Conservation (phyloP, 164 flowering plant genomes). For the Litsea cubeba region DNA sequence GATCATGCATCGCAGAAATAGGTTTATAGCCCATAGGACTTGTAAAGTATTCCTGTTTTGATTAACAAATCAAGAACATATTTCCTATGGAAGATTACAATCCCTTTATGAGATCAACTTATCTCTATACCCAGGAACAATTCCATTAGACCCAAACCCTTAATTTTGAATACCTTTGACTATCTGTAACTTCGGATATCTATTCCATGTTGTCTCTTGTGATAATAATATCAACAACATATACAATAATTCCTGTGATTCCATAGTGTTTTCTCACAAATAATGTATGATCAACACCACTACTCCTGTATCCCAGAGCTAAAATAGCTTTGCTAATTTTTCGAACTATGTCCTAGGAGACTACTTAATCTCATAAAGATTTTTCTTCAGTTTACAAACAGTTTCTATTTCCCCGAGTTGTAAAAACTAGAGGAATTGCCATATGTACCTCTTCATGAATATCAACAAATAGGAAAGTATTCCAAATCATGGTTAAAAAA, state of each 20-base stretch:
- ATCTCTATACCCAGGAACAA: not conserved
- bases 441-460: not conserved
- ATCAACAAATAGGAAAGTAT: not conserved
- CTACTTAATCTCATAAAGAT: not conserved
- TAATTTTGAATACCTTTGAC: not conserved
- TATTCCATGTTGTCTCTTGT: not conserved
- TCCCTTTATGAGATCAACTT: not conserved
- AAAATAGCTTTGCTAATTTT: not conserved
- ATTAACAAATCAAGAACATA: not conserved
- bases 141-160: not conserved
- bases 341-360: not conserved
- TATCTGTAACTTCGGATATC: not conserved
- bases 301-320: not conserved
- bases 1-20: too few relatives aligned
- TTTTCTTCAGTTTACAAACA: not conserved
- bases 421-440: too few relatives aligned
- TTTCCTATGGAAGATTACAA: not conserved
- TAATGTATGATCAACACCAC: not conserved
- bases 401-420: not conserved
- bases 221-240: not conserved
- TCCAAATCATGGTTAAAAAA: not conserved
- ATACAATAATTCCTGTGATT: not conserved
- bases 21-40: too few relatives aligned
- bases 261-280: not conserved
- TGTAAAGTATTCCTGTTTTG: too few relatives aligned